Conservation (phyloP, 345 rosid genomes). For the Eucalyptus brandiana region DNA sequence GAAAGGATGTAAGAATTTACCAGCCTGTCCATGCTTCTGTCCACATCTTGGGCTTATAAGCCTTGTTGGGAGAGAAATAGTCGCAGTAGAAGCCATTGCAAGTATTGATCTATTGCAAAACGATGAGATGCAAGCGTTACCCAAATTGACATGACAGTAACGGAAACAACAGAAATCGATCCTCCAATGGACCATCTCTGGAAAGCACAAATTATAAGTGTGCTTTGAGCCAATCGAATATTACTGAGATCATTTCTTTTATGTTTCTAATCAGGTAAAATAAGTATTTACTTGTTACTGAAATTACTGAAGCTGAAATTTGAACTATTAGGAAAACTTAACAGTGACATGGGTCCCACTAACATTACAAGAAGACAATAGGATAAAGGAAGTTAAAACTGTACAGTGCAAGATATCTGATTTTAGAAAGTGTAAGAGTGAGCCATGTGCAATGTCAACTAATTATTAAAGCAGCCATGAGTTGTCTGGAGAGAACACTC, state of each 20-base stretch:
- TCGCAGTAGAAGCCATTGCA: slow-evolving; percentile 99
- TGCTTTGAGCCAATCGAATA: not conserved
- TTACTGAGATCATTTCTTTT: not conserved
- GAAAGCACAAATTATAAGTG: not conserved
- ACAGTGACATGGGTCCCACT: not conserved
- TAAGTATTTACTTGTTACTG: not conserved
- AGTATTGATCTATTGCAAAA: slow-evolving; percentile 57
- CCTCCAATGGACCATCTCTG: not conserved
- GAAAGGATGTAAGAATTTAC: slow-evolving; percentile 20
- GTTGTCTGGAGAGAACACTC: not conserved
- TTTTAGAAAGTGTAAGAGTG: not conserved
- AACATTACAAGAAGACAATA: not conserved
- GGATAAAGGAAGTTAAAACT: not conserved
- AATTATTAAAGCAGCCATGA: slow-evolving; percentile 17
- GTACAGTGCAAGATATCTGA: not conserved
- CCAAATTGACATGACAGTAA: not conserved
- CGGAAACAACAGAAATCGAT: not conserved
- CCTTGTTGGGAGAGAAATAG: slow-evolving; percentile 92
- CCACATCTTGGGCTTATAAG: slow-evolving; percentile 98
- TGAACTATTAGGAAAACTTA: not conserved
- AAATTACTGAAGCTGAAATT: not conserved
- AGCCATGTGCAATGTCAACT: slow-evolving; percentile 26
- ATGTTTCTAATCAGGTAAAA: not conserved
- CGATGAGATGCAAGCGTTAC: not conserved
- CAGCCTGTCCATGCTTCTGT: slow-evolving; percentile 99